Conservation (phyloP, 1,139 yeast genomes). For the Suhomyces choctaworum region DNA sequence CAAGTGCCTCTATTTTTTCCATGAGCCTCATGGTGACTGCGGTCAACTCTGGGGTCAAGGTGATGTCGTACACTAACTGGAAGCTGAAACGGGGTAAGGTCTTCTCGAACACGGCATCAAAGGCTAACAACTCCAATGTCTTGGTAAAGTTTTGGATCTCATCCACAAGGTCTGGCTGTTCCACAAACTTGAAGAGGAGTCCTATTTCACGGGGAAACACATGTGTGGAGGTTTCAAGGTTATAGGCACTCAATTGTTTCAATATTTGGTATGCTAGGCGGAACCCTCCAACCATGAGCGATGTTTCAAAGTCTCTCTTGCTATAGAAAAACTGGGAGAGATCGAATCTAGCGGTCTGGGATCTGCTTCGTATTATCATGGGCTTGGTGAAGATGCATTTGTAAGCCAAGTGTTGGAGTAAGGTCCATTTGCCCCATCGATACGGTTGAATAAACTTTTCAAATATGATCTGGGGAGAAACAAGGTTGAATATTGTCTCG, state of each 20-base stretch:
- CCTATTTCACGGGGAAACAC: conserved; percentile 20
- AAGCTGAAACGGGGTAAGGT: conserved; percentile 16
- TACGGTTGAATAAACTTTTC: conserved; percentile 17
- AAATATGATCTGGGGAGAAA: conserved; percentile 15
- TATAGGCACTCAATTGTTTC: conserved; percentile 16
- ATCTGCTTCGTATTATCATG: conserved; percentile 7
- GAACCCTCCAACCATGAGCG: conserved; percentile 16
- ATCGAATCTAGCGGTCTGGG: conserved; percentile 8
- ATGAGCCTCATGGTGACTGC: conserved; percentile 14
- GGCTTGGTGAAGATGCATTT: conserved; percentile 6
- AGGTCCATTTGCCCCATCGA: conserved; percentile 4
- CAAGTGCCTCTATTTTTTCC: conserved; percentile 18
- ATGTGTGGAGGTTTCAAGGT: conserved; percentile 10
- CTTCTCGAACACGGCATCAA: conserved; percentile 19
- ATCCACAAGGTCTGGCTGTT: background rate
- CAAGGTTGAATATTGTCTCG: conserved; percentile 12
- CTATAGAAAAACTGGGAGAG: conserved; percentile 16
- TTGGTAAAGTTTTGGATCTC: conserved; percentile 16
- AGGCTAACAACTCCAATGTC: conserved; percentile 21
- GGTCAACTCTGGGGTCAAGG: conserved; percentile 8
- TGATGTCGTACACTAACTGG: conserved; percentile 18
- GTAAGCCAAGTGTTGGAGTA: conserved; percentile 11
- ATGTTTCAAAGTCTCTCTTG: conserved; percentile 1
- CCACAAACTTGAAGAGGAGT: conserved; percentile 13
- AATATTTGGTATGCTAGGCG: conserved; percentile 17